Conservation (phyloP, 176 grass and related monocot species). For the Tuctoria greenei region DNA sequence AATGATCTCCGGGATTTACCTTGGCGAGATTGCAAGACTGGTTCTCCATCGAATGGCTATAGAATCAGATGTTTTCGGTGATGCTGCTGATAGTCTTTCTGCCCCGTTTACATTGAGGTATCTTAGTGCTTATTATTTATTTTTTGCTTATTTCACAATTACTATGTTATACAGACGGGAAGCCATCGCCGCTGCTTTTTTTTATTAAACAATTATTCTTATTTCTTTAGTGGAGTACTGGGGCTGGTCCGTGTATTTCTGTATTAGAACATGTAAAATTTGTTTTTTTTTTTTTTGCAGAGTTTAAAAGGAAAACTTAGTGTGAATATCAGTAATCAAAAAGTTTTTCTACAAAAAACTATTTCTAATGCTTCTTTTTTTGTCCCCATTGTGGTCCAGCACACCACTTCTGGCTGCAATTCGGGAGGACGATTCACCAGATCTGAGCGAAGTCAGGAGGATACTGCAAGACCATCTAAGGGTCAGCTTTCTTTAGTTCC, state of each 20-base stretch:
- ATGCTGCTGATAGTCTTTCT: slow-evolving; percentile 51
- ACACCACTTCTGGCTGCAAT: slow-evolving; percentile 77
- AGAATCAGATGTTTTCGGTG: slow-evolving; percentile 75
- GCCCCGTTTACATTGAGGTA: slow-evolving; percentile 81
- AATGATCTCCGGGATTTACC: slow-evolving; percentile 96
- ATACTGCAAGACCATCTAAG: slow-evolving; percentile 66
- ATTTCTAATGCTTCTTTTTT: not conserved
- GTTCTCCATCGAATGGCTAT: slow-evolving; percentile 72
- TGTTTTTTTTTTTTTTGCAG: not conserved
- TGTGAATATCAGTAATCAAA: not conserved
- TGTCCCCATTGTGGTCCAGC: slow-evolving; percentile 36
- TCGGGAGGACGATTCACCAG: slow-evolving; percentile 74
- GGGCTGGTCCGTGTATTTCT: not conserved
- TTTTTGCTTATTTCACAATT: not conserved
- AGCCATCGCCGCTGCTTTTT: not conserved
- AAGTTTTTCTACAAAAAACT: not conserved
- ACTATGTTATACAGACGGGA: not conserved
- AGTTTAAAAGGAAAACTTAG: not conserved
- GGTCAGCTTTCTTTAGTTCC: slow-evolving; percentile 30
- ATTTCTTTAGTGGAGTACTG: not conserved
- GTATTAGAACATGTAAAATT: slow-evolving; percentile 9
- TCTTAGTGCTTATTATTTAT: not conserved
- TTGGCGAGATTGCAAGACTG: slow-evolving; percentile 82
- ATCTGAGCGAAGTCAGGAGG: slow-evolving; percentile 78
- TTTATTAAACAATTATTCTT: not conserved